Conservation (phyloP, 768 basidiomycete genomes). For the Pleurotus platypus region DNA sequence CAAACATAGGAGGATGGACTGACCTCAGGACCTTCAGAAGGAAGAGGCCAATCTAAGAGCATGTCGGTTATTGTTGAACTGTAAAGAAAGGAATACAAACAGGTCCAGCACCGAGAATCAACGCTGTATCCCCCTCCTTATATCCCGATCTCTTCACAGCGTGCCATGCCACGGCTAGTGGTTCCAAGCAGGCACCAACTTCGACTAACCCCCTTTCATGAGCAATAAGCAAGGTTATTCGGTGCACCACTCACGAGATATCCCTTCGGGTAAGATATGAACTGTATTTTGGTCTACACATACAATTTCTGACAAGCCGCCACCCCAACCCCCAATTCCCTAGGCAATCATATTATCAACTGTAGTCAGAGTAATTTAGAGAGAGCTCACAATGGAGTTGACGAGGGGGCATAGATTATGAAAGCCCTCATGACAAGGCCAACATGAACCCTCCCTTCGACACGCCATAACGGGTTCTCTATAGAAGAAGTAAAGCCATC, state of each 20-base stretch:
- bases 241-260: slow-evolving; percentile 27
- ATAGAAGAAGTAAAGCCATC: background rate
- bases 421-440: slow-evolving; percentile 25
- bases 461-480: slow-evolving; percentile 43
- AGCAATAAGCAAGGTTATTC: background rate
- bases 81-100: slow-evolving; percentile 20
- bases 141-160: slow-evolving; percentile 38
- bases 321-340: slow-evolving; percentile 36
- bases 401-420: slow-evolving; percentile 29
- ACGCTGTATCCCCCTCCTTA: slow-evolving; percentile 30
- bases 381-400: slow-evolving; percentile 31
- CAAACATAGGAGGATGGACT: background rate
- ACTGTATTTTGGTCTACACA: slow-evolving; percentile 29
- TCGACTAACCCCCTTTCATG: slow-evolving; percentile 29
- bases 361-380: background rate
- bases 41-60: slow-evolving; percentile 32
- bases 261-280: slow-evolving; percentile 32
- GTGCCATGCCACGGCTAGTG: slow-evolving; percentile 43
- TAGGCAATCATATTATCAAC: slow-evolving; percentile 10
- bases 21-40: slow-evolving; percentile 34
- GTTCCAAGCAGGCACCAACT: slow-evolving; percentile 43
- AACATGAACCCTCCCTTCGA: slow-evolving; percentile 27
- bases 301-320: slow-evolving; percentile 42
- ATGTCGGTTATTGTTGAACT: background rate
- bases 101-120: slow-evolving; percentile 43